Evolutionary conservation across 371 early-diverging fungal species (phyloP).

Genomic region (Apophysomyces sp.): DNA sequence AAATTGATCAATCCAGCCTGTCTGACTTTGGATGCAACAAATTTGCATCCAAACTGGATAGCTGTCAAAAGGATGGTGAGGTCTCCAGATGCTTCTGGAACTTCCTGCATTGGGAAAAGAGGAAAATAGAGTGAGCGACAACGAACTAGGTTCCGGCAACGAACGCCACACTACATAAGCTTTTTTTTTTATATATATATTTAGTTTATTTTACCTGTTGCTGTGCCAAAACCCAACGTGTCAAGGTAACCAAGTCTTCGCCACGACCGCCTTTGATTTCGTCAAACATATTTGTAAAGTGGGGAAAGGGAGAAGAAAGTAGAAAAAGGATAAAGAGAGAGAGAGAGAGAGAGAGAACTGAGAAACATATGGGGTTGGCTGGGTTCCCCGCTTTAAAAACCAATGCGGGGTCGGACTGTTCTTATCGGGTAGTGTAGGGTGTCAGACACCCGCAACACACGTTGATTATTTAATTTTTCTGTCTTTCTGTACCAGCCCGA

Average conservation of each 20-base stretch:
- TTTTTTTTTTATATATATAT: background rate
- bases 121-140: background rate
- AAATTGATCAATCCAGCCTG: constrained; percentile 95
- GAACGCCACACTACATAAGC: background rate
- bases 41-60: constrained; percentile 96
- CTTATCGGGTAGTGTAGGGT: constrained; percentile 8
- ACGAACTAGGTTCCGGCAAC: too few species aligned
- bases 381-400: constrained; percentile 8
- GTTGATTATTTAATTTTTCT: background rate
- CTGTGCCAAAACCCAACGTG: constrained; percentile 88
- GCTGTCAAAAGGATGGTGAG: constrained; percentile 87
- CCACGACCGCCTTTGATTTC: constrained; percentile 46
- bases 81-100: constrained; percentile 92
- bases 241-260: constrained; percentile 93
- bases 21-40: constrained; percentile 94
- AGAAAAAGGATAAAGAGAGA: constrained; percentile 1
- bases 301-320: background rate
- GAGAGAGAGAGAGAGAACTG: constrained; percentile 2
- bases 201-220: constrained; percentile 71
- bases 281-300: constrained; percentile 30
- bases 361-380: background rate
- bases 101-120: constrained; percentile 5
- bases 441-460: background rate
- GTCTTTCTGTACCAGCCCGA: background rate
- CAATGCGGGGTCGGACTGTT: constrained; percentile 11